Evolutionary conservation across 2,329 filamentous ascomycete species (phyloP).

Genomic region (Fusarium keratoplasticum): DNA sequence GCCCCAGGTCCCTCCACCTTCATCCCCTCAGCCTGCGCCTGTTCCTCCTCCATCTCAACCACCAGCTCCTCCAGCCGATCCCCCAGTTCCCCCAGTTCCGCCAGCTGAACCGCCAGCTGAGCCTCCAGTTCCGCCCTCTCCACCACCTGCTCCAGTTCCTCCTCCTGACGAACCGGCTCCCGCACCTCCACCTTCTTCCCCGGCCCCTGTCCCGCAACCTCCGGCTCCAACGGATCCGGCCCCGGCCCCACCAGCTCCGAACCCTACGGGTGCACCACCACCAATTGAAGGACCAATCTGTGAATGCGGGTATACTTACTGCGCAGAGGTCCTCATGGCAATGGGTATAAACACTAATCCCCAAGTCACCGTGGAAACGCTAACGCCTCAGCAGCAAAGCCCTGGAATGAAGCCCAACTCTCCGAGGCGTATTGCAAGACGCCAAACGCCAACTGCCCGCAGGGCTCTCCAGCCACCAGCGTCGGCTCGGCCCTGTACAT

Average conservation of each 20-base stretch:
- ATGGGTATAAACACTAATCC: conserved; percentile 46
- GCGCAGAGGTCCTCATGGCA: conserved; percentile 51
- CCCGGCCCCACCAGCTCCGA: conserved; percentile 34
- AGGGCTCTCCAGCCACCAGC: conserved; percentile 46
- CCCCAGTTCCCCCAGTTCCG: conserved; percentile 16
- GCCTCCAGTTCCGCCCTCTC: background rate
- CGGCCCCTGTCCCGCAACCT: conserved; percentile 39
- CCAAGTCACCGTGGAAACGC: background rate
- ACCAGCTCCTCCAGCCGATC: background rate
- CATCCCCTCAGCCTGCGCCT: conserved; percentile 21
- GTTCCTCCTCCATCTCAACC: conserved; percentile 15
- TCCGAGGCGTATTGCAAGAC: conserved; percentile 53
- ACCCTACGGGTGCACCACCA: conserved; percentile 32
- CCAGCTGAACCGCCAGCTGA: background rate
- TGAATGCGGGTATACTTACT: conserved; percentile 57
- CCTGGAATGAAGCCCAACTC: conserved; percentile 50
- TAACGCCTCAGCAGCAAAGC: conserved; percentile 42
- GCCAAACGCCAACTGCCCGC: conserved; percentile 49
- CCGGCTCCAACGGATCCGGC: conserved; percentile 35
- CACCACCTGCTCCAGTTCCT: conserved; percentile 5
- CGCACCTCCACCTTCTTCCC: conserved; percentile 24
- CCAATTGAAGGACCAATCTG: conserved; percentile 49
- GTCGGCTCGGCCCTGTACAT: conserved; percentile 52
- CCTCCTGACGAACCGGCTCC: conserved; percentile 22
- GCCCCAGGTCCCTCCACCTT: conserved; percentile 35